Conservation (phyloP, 192 early-diverging fungal genomes). For the Backusella sp. region DNA sequence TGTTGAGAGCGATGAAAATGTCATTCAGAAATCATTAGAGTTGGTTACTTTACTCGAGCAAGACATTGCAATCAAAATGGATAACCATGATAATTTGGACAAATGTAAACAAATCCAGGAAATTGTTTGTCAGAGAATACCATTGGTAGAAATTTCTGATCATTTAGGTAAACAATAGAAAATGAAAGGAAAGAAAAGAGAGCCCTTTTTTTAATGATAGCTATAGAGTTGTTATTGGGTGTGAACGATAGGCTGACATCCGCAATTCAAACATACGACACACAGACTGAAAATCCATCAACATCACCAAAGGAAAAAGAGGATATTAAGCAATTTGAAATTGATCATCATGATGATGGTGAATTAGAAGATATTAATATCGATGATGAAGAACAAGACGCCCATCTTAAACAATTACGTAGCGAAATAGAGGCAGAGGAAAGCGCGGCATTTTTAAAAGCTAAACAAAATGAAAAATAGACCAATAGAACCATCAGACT, state of each 20-base stretch:
- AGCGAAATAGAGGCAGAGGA: constrained; percentile 33
- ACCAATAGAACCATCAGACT: not conserved
- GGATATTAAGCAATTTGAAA: constrained; percentile 15
- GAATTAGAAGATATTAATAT: constrained; percentile 6
- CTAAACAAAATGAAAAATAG: constrained; percentile 15
- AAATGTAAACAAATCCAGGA: constrained; percentile 17
- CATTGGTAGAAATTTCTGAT: constrained; percentile 8
- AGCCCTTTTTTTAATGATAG: not conserved
- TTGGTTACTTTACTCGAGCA: not conserved
- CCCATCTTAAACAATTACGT: constrained; percentile 23
- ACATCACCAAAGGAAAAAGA: not conserved
- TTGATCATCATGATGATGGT: constrained; percentile 35
- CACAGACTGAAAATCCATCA: not conserved
- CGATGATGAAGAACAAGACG: not conserved
- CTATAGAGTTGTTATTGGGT: constrained; percentile 18
- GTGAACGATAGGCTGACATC: constrained; percentile 25
- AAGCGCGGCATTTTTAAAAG: constrained; percentile 27
- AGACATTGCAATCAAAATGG: not conserved
- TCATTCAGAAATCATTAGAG: constrained; percentile 11
- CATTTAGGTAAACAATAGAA: constrained; percentile 15
- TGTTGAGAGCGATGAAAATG: not conserved
- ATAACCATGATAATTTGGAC: not conserved
- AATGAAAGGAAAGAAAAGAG: not conserved
- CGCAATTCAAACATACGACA: not conserved
- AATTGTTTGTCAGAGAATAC: constrained; percentile 16